Evolutionary conservation across 306 rosid species (phyloP), one percentile per base, ranked within the genome.

Genomic region (Amphicarpaea edgeworthii): DNA sequence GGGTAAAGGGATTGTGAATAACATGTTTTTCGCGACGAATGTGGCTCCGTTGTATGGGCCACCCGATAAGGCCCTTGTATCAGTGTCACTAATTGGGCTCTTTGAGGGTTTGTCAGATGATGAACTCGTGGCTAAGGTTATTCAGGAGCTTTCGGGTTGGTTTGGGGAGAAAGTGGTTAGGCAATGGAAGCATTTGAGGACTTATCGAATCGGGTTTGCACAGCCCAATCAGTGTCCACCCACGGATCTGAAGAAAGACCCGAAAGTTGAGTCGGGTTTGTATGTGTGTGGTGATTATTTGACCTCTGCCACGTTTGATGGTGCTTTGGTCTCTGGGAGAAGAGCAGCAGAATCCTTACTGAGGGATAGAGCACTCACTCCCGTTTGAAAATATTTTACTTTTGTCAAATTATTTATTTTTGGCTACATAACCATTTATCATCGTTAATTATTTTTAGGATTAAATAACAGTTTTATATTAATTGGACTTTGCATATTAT

Each of bases 201-300:
- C 88, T 20, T 94, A 94, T 28, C 71, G 96, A 53, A 79, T 94
- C 41, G 83, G 73, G 54, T 94, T 83, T 69, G 93, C 98, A 4
- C 98, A 94, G 40, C 98, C 98, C 5, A 88, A 92, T 82, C 97
- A 92, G 42, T 51, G 87, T 24, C 97, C 96, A 1, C 97, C 97
- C 21, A 82, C 90, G 1, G 43, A 87, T 85, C 69, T 82, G 40
- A 77, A 12, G 77, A 92, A 87, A 49, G 66, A 86, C 67, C 93
- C 88, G 5, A 86, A 30, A 66, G 67, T 90, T 17, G 87, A 82
- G 12, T 17, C 81, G 34, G 93, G 98, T 17, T 71, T 92, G 55
- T 94, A 85, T 15, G 76, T 82, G 8, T 94, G 97, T 8, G 98
- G 98, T 0, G 98, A 94, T 82, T 85, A 90, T 72, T 76, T 90